Conservation (phyloP, 2,329 filamentous ascomycete species). For the Neofusicoccum umdonicola region DNA sequence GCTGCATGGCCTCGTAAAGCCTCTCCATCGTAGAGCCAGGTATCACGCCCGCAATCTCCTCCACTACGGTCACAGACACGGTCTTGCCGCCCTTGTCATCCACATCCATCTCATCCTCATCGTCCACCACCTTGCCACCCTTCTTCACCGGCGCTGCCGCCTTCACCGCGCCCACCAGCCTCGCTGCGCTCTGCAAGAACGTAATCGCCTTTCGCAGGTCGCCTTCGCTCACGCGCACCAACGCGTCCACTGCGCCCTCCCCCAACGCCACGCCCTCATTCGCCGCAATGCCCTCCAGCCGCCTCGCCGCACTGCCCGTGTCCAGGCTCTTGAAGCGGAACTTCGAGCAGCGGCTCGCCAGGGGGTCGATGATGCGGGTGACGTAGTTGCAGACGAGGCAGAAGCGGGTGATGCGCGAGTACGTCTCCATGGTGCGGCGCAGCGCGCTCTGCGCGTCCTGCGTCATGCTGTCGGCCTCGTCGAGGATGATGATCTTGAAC, state of each 20-base stretch:
- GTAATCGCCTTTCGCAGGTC: slow-evolving; percentile 96
- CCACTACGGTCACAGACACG: slow-evolving; percentile 76
- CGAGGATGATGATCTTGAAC: slow-evolving; percentile 98
- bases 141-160: slow-evolving; percentile 32
- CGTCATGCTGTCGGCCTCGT: slow-evolving; percentile 98
- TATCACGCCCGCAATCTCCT: slow-evolving; percentile 96
- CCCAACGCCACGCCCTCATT: slow-evolving; percentile 75
- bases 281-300: slow-evolving; percentile 78
- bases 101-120: slow-evolving; percentile 51
- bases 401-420: slow-evolving; percentile 93
- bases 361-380: slow-evolving; percentile 92
- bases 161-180: slow-evolving; percentile 68
- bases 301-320: slow-evolving; percentile 73
- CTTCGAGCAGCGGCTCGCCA: slow-evolving; percentile 91
- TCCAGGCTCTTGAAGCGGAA: slow-evolving; percentile 97
- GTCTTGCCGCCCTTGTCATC: slow-evolving; percentile 30
- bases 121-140: slow-evolving; percentile 41
- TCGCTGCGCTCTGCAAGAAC: slow-evolving; percentile 89
- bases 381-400: slow-evolving; percentile 99
- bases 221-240: slow-evolving; percentile 87
- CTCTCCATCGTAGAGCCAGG: slow-evolving; percentile 69
- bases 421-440: slow-evolving; percentile 96
- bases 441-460: slow-evolving; percentile 95
- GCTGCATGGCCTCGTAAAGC: slow-evolving; percentile 71
- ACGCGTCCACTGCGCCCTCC: slow-evolving; percentile 73